These are phyloP conservation scores for Phytophthora hybrid DNA, from an alignment of 352 stramenopile genomes.

Conservation along the genomic window DNA sequence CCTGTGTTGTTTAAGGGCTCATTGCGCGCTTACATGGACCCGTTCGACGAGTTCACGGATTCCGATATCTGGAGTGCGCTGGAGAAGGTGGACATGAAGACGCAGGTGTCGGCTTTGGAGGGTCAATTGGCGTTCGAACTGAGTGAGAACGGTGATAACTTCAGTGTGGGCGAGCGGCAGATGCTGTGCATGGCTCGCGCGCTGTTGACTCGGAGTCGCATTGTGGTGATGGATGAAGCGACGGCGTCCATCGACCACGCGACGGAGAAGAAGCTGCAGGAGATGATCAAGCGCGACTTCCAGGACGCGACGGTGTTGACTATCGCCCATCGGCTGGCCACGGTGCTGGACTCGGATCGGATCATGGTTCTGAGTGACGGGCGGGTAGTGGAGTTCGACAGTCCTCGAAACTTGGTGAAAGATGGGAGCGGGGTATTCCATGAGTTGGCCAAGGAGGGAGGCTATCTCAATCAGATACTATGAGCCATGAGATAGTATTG, in stretches of 20 bases:
- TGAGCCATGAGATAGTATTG: neutral
- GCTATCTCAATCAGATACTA: neutral
- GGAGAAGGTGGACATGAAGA: slow-evolving; percentile 68
- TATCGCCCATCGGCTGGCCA: slow-evolving; percentile 91
- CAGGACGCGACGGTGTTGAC: slow-evolving; percentile 89
- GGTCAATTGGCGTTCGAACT: slow-evolving; percentile 30
- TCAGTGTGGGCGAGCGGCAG: slow-evolving; percentile 87
- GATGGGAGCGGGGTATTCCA: slow-evolving; percentile 26
- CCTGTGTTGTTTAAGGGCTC: slow-evolving; percentile 91
- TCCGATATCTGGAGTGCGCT: slow-evolving; percentile 79
- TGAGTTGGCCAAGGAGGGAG: slow-evolving; percentile 32
- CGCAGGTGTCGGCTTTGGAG: slow-evolving; percentile 29
- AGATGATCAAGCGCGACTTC: slow-evolving; percentile 70
- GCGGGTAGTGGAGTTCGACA: slow-evolving; percentile 84
- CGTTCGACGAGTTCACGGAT: slow-evolving; percentile 81
- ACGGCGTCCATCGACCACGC: slow-evolving; percentile 23
- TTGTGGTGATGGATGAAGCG: slow-evolving; percentile 96
- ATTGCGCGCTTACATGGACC: slow-evolving; percentile 89
- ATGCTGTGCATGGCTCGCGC: slow-evolving; percentile 93
- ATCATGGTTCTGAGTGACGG: slow-evolving; percentile 91
- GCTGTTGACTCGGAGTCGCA: slow-evolving; percentile 79
- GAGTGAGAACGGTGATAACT: slow-evolving; percentile 66
- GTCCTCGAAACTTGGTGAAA: slow-evolving; percentile 45
- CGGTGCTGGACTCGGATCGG: slow-evolving; percentile 45
- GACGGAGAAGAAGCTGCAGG: slow-evolving; percentile 66